A percentile compares a stretch with the other conserved stretches of the same genome.
Evolutionary conservation across 108 stramenopile species (phyloP).

Genomic region (Fragilariopsis cylindrus): DNA sequence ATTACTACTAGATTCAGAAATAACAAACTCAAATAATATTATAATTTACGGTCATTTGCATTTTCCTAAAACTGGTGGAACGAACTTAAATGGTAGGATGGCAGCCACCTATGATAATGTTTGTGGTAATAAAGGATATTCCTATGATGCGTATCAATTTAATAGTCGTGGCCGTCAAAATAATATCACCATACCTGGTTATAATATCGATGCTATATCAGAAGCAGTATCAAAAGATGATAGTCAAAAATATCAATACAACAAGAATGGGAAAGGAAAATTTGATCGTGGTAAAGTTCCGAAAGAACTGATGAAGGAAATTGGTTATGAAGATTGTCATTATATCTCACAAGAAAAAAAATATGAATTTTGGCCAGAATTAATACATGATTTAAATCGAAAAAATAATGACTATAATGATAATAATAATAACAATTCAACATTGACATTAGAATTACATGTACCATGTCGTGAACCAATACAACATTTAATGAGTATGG

Average conservation of each 20-base stretch:
- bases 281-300: not conserved
- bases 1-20: too few species aligned
- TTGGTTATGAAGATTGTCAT: too few species aligned
- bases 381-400: too few species aligned
- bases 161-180: slow-evolving; percentile 10
- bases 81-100: slow-evolving; percentile 35
- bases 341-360: too few species aligned
- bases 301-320: not conserved
- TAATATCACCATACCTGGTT: too few species aligned
- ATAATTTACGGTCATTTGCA: slow-evolving; percentile 40
- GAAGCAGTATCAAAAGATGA: not conserved
- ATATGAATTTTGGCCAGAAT: too few species aligned
- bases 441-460: too few species aligned
- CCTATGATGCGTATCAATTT: slow-evolving; percentile 30
- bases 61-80: slow-evolving; percentile 44
- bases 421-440: too few species aligned
- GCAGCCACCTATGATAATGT: slow-evolving; percentile 42
- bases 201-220: not conserved
- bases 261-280: not conserved
- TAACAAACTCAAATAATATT: not conserved
- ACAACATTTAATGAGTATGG: too few species aligned
- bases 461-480: too few species aligned
- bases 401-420: too few species aligned
- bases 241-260: not conserved
- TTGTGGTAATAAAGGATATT: slow-evolving; percentile 50